Conservation (phyloP, 2,329 filamentous ascomycete genomes). For the Botrytis elliptica region DNA sequence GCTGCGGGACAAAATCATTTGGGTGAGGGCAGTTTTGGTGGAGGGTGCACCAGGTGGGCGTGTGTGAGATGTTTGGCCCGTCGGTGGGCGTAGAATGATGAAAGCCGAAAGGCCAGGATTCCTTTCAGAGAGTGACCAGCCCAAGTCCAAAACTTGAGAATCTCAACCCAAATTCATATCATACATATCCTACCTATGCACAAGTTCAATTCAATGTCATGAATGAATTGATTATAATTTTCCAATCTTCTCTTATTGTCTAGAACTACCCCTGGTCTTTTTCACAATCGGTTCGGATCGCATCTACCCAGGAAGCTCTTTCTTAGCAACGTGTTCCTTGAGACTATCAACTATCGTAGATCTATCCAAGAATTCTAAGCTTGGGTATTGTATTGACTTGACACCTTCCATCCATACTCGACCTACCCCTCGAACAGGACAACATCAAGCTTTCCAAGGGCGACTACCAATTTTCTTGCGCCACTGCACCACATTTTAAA, state of each 20-base stretch:
- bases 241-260: constrained; percentile 21
- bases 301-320: constrained; percentile 22
- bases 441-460: constrained; percentile 23
- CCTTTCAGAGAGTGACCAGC: constrained; percentile 1
- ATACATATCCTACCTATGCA: background rate
- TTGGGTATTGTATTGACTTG: constrained; percentile 15
- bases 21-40: background rate
- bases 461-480: constrained; percentile 21
- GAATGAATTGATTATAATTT: constrained; percentile 24
- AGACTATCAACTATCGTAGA: constrained; percentile 19
- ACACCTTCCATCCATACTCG: constrained; percentile 21
- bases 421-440: constrained; percentile 22
- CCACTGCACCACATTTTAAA: constrained; percentile 1
- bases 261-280: constrained; percentile 17
- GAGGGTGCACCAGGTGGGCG: background rate
- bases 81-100: background rate
- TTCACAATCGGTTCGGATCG: background rate
- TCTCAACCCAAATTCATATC: background rate
- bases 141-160: background rate
- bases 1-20: background rate
- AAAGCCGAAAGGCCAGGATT: constrained; percentile 16
- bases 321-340: constrained; percentile 37
- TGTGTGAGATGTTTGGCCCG: background rate
- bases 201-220: constrained; percentile 27
- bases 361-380: constrained; percentile 22